These are phyloP conservation scores for Alternaria infectoria DNA, from an alignment of 2,329 filamentous ascomycete species.

Conservation along the genomic window DNA sequence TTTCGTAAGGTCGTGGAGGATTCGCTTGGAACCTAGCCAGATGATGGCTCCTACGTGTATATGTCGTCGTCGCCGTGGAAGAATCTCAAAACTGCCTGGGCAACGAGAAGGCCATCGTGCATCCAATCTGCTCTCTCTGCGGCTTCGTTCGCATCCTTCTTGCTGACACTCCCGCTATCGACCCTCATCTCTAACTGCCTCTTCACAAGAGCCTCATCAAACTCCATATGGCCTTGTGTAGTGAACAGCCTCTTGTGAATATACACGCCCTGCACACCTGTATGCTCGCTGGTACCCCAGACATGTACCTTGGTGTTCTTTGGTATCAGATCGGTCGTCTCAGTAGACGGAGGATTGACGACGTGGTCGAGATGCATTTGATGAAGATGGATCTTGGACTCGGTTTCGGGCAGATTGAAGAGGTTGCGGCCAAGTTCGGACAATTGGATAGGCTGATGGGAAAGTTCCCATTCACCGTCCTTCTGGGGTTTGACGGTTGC, in stretches of 20 bases:
- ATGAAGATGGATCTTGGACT: constrained; percentile 49
- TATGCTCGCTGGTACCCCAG: constrained; percentile 56
- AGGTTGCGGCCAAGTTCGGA: constrained; percentile 50
- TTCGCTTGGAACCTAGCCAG: not conserved
- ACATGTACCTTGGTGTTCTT: constrained; percentile 55
- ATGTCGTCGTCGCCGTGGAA: constrained; percentile 44
- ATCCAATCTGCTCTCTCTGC: constrained; percentile 38
- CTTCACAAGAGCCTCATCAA: constrained; percentile 55
- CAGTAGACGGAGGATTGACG: constrained; percentile 37
- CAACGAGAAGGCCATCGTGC: constrained; percentile 39
- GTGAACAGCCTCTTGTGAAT: constrained; percentile 55
- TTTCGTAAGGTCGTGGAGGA: not conserved
- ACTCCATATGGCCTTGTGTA: constrained; percentile 56
- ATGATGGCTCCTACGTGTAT: constrained; percentile 7
- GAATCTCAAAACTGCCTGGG: constrained; percentile 39
- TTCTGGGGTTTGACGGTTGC: constrained; percentile 47
- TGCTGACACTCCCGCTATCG: constrained; percentile 51
- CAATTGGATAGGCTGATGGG: constrained; percentile 52
- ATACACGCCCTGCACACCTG: constrained; percentile 55
- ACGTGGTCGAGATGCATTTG: constrained; percentile 59
- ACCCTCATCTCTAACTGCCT: constrained; percentile 54
- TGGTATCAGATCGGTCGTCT: constrained; percentile 29
- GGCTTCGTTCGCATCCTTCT: constrained; percentile 47
- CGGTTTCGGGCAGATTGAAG: constrained; percentile 44
- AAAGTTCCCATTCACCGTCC: constrained; percentile 55